Evolutionary conservation across 257 asterid genomes (phyloP).

Genomic region (Fraxinus anomala): DNA sequence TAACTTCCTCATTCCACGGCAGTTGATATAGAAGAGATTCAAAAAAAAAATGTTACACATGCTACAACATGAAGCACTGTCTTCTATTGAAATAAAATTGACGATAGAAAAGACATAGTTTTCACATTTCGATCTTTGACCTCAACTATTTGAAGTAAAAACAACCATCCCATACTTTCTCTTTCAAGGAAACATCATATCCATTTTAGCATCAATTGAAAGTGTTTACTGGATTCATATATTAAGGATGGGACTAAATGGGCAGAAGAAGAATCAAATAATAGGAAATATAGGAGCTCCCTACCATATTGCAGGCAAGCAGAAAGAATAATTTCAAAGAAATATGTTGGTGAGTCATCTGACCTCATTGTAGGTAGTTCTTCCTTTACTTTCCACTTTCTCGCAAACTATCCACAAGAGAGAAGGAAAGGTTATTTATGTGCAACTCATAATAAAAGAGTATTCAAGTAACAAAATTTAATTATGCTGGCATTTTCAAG

Average conservation of each 20-base stretch:
- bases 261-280: neutral
- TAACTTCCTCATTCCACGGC: neutral
- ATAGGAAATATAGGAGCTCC: neutral
- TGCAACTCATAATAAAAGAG: slow-evolving; percentile 22
- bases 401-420: slow-evolving; percentile 65
- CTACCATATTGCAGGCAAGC: neutral
- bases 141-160: neutral
- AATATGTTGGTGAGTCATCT: slow-evolving; percentile 24
- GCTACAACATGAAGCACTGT: neutral
- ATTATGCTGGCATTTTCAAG: neutral
- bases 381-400: slow-evolving; percentile 90
- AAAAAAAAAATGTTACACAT: neutral
- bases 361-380: slow-evolving; percentile 90
- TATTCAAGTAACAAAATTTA: neutral
- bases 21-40: neutral
- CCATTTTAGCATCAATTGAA: neutral
- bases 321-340: slow-evolving; percentile 11
- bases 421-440: slow-evolving; percentile 25
- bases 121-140: neutral
- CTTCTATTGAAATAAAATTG: neutral
- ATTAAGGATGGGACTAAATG: neutral
- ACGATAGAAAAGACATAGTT: neutral
- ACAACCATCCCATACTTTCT: neutral
- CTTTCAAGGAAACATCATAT: neutral
- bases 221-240: neutral